Evolutionary conservation across 257 asterid species (phyloP).

Genomic region (Dorcoceras hygrometricum): DNA sequence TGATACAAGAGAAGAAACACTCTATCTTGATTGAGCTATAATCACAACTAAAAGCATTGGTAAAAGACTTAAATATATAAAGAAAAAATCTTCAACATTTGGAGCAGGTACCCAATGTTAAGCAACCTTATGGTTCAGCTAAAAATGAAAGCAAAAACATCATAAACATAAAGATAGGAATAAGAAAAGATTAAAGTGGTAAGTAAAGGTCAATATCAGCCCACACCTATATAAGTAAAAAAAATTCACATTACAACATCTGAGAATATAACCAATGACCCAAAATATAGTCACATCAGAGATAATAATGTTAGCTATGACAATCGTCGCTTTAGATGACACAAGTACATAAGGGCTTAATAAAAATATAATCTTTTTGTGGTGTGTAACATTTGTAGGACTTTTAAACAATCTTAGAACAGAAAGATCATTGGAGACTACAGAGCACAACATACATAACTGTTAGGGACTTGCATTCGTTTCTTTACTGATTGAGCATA

Average conservation of each 20-base stretch:
- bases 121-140: background rate
- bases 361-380: conserved; percentile 10
- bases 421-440: background rate
- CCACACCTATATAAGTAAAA: no score
- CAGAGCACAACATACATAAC: background rate
- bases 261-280: background rate
- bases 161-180: background rate
- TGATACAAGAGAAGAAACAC: background rate
- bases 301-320: background rate
- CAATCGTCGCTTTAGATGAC: conserved; percentile 10
- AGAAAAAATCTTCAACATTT: background rate
- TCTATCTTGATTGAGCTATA: background rate
- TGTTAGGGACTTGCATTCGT: background rate
- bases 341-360: background rate
- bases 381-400: background rate
- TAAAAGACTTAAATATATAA: background rate
- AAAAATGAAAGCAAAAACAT: background rate
- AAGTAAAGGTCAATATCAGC: conserved; percentile 1
- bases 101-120: background rate
- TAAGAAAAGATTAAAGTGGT: background rate
- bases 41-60: background rate
- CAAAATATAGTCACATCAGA: background rate
- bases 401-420: background rate
- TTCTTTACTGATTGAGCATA: background rate
- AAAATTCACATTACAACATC: background rate